phyloP scores from a whole-genome alignment of 2,329 filamentous ascomycete species.

The Alternaria rosae region DNA sequence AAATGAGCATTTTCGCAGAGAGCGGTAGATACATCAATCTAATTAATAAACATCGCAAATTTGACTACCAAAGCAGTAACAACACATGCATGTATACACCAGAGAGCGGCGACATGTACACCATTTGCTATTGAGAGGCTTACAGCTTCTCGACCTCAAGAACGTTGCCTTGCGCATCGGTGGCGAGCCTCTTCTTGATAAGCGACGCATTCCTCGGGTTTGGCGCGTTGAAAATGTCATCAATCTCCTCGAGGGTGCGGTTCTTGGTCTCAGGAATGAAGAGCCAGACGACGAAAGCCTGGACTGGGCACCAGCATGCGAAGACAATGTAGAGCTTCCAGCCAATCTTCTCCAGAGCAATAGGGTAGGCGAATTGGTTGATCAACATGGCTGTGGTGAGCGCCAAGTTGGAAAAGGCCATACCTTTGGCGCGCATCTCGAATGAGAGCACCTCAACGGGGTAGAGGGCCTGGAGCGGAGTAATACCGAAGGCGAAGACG shows the following conservation, averaged over 20 bases:
- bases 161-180: constrained; percentile 26
- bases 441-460: constrained; percentile 47
- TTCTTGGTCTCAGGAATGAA: constrained; percentile 40
- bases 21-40: not conserved
- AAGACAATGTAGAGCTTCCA: constrained; percentile 40
- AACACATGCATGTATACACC: not conserved
- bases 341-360: constrained; percentile 31
- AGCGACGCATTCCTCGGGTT: constrained; percentile 35
- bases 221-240: constrained; percentile 31
- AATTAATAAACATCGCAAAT: not conserved
- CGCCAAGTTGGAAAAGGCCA: constrained; percentile 34
- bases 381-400: constrained; percentile 32
- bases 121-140: not conserved
- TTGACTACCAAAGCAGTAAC: not conserved
- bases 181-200: constrained; percentile 33
- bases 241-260: constrained; percentile 36
- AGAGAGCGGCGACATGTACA: not conserved
- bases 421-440: constrained; percentile 46
- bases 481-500: constrained; percentile 44
- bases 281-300: constrained; percentile 27
- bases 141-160: constrained; percentile 37
- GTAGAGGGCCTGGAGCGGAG: constrained; percentile 45
- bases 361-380: constrained; percentile 42
- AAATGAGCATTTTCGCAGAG: not conserved
- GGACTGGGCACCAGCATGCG: constrained; percentile 28